Evolutionary conservation across 106 monocot species (phyloP).

Genomic region (Iris macrosiphon): DNA sequence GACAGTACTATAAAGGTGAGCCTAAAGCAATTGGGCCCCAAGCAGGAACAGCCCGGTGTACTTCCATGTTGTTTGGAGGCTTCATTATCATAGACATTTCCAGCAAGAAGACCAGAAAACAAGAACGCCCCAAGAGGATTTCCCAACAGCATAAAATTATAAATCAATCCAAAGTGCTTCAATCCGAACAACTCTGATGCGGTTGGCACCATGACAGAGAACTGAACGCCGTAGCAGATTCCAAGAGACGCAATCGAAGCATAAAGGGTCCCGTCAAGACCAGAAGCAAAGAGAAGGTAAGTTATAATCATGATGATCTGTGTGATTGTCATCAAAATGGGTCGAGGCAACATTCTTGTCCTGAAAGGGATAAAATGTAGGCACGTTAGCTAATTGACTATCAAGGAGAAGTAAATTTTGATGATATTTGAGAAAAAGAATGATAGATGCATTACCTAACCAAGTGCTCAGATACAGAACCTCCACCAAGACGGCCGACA

Average conservation of each 20-base stretch:
- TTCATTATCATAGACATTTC: conserved; percentile 71
- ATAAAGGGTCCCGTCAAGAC: conserved; percentile 33
- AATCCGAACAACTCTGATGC: conserved; percentile 83
- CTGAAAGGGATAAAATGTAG: no score
- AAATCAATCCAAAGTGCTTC: conserved; percentile 78
- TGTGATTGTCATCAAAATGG: conserved; percentile 69
- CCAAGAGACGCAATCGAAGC: conserved; percentile 57
- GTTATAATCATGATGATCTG: conserved; percentile 60
- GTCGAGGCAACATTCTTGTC: conserved; percentile 66
- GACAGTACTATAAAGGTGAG: conserved; percentile 69
- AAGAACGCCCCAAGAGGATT: conserved; percentile 78
- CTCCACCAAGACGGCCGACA: conserved; percentile 69
- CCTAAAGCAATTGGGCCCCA: conserved; percentile 77
- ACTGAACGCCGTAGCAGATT: conserved; percentile 74
- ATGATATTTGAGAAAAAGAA: neutral
- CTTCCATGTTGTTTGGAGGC: conserved; percentile 42
- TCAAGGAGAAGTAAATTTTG: no score
- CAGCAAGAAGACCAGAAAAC: conserved; percentile 69
- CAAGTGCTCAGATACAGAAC: conserved; percentile 67
- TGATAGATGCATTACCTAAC: conserved; percentile 42
- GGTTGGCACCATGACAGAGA: conserved; percentile 75
- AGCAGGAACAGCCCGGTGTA: conserved; percentile 31
- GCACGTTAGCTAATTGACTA: no score
- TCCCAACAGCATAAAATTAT: conserved; percentile 80
- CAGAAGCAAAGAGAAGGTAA: conserved; percentile 67